These are phyloP conservation scores for Trichomonascaceae sp. DNA, from an alignment of 1,139 yeast species.

Conservation along the genomic window DNA sequence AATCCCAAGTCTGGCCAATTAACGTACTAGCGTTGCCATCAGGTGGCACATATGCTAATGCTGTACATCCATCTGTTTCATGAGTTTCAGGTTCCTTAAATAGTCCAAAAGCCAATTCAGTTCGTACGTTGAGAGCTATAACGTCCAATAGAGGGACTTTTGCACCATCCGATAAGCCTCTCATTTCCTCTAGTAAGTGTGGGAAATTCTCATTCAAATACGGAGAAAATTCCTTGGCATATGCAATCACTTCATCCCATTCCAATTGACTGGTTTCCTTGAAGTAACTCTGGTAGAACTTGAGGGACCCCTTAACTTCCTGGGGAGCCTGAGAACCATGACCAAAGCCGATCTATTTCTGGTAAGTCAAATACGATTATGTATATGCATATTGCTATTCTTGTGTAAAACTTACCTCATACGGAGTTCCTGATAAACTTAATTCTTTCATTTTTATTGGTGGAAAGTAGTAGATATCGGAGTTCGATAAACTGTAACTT, in stretches of 20 bases:
- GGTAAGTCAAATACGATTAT: not conserved
- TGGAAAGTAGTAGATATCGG: not conserved
- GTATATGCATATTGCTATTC: not conserved
- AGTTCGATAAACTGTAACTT: not conserved
- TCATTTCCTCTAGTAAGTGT: constrained; percentile 29
- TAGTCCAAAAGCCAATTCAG: constrained; percentile 31
- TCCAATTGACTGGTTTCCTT: constrained; percentile 20
- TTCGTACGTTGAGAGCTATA: constrained; percentile 31
- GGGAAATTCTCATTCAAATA: constrained; percentile 24
- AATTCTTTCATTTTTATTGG: constrained; percentile 4
- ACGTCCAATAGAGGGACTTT: constrained; percentile 28
- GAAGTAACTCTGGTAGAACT: constrained; percentile 22
- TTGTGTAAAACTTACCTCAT: constrained; percentile 6
- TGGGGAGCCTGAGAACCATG: constrained; percentile 26
- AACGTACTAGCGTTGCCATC: constrained; percentile 18
- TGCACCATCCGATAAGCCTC: constrained; percentile 34
- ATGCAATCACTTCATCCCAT: constrained; percentile 22
- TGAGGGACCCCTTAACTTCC: constrained; percentile 21
- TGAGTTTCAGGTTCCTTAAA: constrained; percentile 17
- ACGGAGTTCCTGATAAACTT: constrained; percentile 1
- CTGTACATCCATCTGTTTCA: constrained; percentile 32
- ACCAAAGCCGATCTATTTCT: constrained; percentile 23
- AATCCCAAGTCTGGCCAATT: constrained; percentile 16
- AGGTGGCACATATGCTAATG: constrained; percentile 29
- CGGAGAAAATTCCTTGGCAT: constrained; percentile 22